Percentiles rank a stretch among this genome's conserved stretches.
These are phyloP conservation scores for Leptographium lundbergii DNA, from an alignment of 2,329 filamentous ascomycete species.

Conservation along the genomic window DNA sequence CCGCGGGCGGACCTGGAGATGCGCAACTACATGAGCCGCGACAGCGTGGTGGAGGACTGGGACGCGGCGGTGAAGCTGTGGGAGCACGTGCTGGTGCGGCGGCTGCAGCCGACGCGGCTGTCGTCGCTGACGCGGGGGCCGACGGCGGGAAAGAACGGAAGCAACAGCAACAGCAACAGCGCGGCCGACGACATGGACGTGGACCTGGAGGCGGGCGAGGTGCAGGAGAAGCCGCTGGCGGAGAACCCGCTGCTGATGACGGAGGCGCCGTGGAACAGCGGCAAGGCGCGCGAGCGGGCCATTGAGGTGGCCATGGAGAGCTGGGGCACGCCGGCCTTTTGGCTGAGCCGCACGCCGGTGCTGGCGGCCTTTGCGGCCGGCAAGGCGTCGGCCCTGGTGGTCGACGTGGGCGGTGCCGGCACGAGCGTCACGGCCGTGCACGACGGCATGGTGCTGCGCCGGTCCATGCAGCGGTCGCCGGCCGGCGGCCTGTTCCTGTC, in stretches of 20 bases:
- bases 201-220: conserved; percentile 47
- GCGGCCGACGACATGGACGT: conserved; percentile 53
- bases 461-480: conserved; percentile 74
- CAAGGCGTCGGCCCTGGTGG: conserved; percentile 82
- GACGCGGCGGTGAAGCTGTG: conserved; percentile 79
- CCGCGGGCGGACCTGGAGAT: conserved; percentile 68
- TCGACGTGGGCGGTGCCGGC: conserved; percentile 82
- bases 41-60: conserved; percentile 93
- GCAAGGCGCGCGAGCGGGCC: conserved; percentile 81
- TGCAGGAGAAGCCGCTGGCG: conserved; percentile 62
- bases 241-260: conserved; percentile 90
- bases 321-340: conserved; percentile 93
- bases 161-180: conserved; percentile 45
- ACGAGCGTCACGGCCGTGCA: conserved; percentile 84
- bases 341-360: conserved; percentile 78
- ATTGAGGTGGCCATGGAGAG: conserved; percentile 96
- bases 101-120: conserved; percentile 61
- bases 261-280: conserved; percentile 83
- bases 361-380: conserved; percentile 85
- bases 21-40: conserved; percentile 80
- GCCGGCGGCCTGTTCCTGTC: conserved; percentile 85
- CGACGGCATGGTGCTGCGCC: conserved; percentile 87
- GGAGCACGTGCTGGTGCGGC: conserved; percentile 84
- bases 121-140: not conserved
- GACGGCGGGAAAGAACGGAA: not conserved